Evolutionary conservation across 1,284 basidiomycete species (phyloP).

Genomic region (Earliella scabrosa): DNA sequence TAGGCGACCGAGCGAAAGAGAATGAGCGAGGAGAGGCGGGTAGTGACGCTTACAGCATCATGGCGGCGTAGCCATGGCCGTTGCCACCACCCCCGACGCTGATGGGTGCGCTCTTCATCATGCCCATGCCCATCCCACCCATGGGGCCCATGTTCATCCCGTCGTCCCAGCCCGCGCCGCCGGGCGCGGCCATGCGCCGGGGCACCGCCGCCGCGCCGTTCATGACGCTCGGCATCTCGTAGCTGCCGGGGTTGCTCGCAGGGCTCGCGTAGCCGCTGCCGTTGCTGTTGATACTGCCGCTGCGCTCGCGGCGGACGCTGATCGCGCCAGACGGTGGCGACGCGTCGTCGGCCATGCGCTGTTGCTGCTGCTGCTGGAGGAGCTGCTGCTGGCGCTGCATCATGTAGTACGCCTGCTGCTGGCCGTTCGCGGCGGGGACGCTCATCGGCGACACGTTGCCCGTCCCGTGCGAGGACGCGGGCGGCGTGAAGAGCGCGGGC

Average conservation of each 20-base stretch:
- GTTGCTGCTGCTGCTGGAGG: conserved; percentile 27
- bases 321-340: conserved; percentile 42
- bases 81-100: conserved; percentile 42
- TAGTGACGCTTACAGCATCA: conserved; percentile 39
- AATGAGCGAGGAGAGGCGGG: not conserved
- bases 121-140: conserved; percentile 34
- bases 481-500: conserved; percentile 40
- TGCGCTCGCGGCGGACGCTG: conserved; percentile 36
- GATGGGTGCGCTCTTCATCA: conserved; percentile 42
- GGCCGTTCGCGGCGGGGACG: conserved; percentile 24
- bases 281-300: conserved; percentile 43
- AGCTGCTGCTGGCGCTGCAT: conserved; percentile 40
- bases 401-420: conserved; percentile 37
- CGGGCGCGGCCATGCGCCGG: conserved; percentile 27
- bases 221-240: conserved; percentile 41
- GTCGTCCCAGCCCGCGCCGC: conserved; percentile 36
- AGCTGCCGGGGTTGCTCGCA: conserved; percentile 35
- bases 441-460: conserved; percentile 21
- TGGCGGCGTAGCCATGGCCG: conserved; percentile 43
- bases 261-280: conserved; percentile 41
- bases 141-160: conserved; percentile 30
- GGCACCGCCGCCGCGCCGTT: conserved; percentile 32
- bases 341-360: conserved; percentile 40
- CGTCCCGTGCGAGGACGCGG: conserved; percentile 36
- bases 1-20: conserved; percentile 6